Base-by-base conservation (phyloP, 2,329 filamentous ascomycete genomes). In the Aspergillus novoparasiticus region DNA sequence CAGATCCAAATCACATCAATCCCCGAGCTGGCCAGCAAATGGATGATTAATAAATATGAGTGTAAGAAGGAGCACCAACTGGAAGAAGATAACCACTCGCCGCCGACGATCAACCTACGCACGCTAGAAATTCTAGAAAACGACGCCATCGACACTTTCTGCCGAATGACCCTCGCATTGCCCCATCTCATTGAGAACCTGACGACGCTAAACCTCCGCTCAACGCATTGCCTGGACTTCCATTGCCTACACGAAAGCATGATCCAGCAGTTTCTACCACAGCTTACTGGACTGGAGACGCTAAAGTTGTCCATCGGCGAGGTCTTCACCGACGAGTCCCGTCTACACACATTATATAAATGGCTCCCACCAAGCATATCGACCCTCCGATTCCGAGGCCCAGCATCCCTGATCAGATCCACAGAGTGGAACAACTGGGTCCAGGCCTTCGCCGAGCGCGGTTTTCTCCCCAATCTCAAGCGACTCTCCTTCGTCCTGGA, bases 61-160 rank as follows among this genome's bases (percentile, higher is more conserved):
- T 28, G 26, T 11, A 28, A 53, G n/a, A 34, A 30, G 4, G 19
- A 43, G n/a, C 3, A 2, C n/a, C 55, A 28, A 14, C n/a, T 28
- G 11, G 26, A 36, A 19, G 16, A 30, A 32, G 39, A 53, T 10
- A 53, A 54, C n/a, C 32, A 23, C 21, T n/a, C 32, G 11, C 51
- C 51, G n/a, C n/a, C 34, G 45, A 39, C 39, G 32, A 10, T 46
- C 51, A 65, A 65, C 26, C 32, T 73, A n/a, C 32, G 51, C 8
- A 70, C 58, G 5, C 41, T 74, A 16, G 72, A 74, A 28, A 74
- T 74, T 30, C 58, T 68, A n/a, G 69, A 73, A 39, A 72, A 73
- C 39, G 71, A 73, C 26, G 68, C 70, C 1, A 64, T 72, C 1
- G 69, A 72, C 36, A 65, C 69, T 0, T 66, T 73, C 58, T 59